Base-by-base conservation (phyloP, 169 alveolate genomes). In the Amoebophrya sp. region DNA sequence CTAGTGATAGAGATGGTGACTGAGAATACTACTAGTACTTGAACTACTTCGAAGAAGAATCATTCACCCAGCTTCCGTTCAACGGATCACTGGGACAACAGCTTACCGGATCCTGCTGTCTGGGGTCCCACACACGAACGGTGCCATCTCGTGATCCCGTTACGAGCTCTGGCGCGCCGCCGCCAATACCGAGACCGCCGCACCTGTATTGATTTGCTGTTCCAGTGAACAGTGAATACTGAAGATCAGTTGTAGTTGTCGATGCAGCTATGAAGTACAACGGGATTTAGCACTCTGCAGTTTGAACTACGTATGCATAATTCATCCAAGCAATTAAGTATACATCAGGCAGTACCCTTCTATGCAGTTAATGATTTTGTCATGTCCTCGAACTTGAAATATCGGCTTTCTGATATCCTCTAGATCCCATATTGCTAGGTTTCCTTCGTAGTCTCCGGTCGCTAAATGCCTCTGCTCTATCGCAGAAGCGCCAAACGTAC, bases 391-490 rank as follows among this genome's bases (percentile, higher is more conserved):
- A 10, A 65, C 83, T 36, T 65, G 38, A 36, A 92, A 92, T 0
- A 92, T 53, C 41, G 94, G 94, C 38, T 92, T 92, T 92, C 89
- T 92, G 77, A 92, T 77, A 89, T 92, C 89, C 89, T 92, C 94
- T 39, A 92, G 53, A 41, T 92, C 94, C 94, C 94, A 92, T 14
- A 92, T 89, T 34, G 92, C 92, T 89, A 92, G 34, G 0, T 91
- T 91, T 26, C 94, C 94, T 33, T 47, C 94, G 36, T 92, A 92
- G 92, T 92, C 94, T 39, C 94, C 94, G 78, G 94, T 92, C 41
- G 94, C 94, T 6, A 92, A 55, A 38, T 92, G 94, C 34, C 94
- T 92, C 91, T 3, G 92, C 92, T 92, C 94, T 26, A 92, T 89
- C 54, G 94, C 90, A 36, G 94, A 92, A 0, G 94, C 94, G 38